Conservation (phyloP, 108 stramenopile species). For the Pseudonitzschia delicatissima region DNA sequence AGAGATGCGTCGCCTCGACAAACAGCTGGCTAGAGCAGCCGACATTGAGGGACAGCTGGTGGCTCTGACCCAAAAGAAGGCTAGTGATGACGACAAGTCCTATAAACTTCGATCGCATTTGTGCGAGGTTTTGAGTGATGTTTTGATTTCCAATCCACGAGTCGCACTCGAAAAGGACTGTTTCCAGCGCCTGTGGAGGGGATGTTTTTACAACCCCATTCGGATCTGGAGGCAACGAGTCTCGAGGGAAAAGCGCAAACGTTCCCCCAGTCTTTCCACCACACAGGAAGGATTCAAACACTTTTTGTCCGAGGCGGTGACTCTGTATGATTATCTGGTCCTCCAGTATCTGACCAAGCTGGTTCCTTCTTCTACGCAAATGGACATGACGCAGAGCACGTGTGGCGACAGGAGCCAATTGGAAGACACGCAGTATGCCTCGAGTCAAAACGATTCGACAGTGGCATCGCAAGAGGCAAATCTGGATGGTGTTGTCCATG, state of each 20-base stretch:
- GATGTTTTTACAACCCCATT: conserved; percentile 76
- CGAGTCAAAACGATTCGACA: conserved; percentile 2
- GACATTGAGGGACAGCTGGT: conserved; percentile 17
- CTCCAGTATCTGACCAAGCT: conserved; percentile 46
- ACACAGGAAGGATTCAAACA: conserved; percentile 35
- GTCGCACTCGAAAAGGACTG: conserved; percentile 43
- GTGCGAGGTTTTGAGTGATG: conserved; percentile 65
- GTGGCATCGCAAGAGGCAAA: neutral
- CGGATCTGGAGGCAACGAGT: conserved; percentile 40
- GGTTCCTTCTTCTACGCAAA: neutral
- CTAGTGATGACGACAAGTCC: conserved; percentile 5
- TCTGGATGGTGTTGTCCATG: conserved; percentile 40
- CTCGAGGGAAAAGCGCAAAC: conserved; percentile 43
- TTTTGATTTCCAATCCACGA: conserved; percentile 54
- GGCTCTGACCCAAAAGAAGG: neutral
- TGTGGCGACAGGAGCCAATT: neutral
- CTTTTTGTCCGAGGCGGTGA: conserved; percentile 63
- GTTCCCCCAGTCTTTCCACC: conserved; percentile 10
- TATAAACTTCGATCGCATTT: conserved; percentile 44
- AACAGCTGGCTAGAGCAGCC: conserved; percentile 7
- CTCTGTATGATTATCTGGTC: conserved; percentile 63
- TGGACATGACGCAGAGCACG: conserved; percentile 14
- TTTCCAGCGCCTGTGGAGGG: conserved; percentile 60
- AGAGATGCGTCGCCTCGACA: conserved; percentile 10
- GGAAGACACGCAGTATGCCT: neutral